Evolutionary conservation across 2,329 filamentous ascomycete genomes (phyloP), one percentile per base, ranked within the genome.

Genomic region (Penicillium sp.): DNA sequence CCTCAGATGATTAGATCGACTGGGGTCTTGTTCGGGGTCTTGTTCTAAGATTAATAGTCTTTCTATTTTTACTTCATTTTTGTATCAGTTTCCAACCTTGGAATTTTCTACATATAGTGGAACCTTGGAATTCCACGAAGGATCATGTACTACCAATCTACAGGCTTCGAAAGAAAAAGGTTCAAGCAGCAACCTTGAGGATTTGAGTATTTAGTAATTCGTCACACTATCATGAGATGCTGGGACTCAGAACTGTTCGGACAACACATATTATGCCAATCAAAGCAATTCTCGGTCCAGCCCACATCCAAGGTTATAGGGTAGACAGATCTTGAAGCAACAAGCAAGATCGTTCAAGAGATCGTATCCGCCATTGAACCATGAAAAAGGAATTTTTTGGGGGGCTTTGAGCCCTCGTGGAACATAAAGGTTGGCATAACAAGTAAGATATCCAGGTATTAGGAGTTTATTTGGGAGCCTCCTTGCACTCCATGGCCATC

Each of bases 401-500:
- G 51, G 47, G 48, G 43, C 50, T 50, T 54, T 55, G 53, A 57
- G 55, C 65, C 63, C 58, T 63, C 63, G 57, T 63, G 62, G 59
- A 60, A 65, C 64, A 59, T 59, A 64, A 65, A 51, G 67, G 62
- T 60, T 66, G 63, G 66, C 64, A 63, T 67, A 62, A 66, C 54
- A 66, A 51, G 62, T 58, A 61, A 56, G 44, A 57, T 50, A 60
- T 60, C 58, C 60, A 57, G 54, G 47, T 46, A 59, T 57, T 50
- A 56, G 34, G 34, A 54, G 57, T 48, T 65, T 66, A 65, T 39
- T 56, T 68, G 65, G 77, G 89, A 77, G 90, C 90, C 81, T 97
- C 92, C 87, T 97, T 97, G 80, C 87, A 89, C 75, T 97, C 92
- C 75, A 97, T 88, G 72, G 88, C 89, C 69, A 84, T 80, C 84